Conservation (phyloP, 2,329 filamentous ascomycete genomes). For the Monosporascus sp. region DNA sequence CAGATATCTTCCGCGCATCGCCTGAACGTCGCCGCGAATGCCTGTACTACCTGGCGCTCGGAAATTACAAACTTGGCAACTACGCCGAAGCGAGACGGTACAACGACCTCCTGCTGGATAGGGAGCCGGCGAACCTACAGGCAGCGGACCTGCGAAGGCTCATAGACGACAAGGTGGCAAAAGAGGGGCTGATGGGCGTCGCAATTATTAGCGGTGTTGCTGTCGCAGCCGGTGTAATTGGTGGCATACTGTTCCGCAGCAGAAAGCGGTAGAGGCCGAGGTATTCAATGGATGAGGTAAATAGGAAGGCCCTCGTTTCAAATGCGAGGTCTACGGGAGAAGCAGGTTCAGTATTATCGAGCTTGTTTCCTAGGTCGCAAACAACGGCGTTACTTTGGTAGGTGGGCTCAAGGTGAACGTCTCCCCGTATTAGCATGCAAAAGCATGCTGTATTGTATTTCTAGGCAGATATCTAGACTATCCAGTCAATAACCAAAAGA, state of each 20-base stretch:
- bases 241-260: constrained; percentile 70
- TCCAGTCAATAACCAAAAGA: not conserved
- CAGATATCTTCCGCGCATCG: constrained; percentile 91
- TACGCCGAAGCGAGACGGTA: constrained; percentile 92
- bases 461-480: not conserved
- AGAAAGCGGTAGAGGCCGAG: constrained; percentile 18
- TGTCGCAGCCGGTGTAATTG: constrained; percentile 87
- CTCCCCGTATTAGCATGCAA: not conserved
- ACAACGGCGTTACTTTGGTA: not conserved
- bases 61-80: constrained; percentile 97
- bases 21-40: constrained; percentile 94
- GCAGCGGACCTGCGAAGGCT: constrained; percentile 77
- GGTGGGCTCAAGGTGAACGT: not conserved
- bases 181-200: constrained; percentile 88
- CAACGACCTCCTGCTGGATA: constrained; percentile 86
- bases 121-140: constrained; percentile 88
- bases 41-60: constrained; percentile 94
- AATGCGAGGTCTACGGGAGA: not conserved
- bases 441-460: not conserved
- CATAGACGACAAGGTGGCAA: constrained; percentile 94
- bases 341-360: not conserved
- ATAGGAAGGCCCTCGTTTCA: too few species aligned
- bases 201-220: constrained; percentile 92
- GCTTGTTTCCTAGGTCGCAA: not conserved
- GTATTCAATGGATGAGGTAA: too few species aligned